Evolutionary conservation across 108 stramenopile species (phyloP), one percentile per base, ranked within the genome.

Genomic region (Cyclotella cryptica): DNA sequence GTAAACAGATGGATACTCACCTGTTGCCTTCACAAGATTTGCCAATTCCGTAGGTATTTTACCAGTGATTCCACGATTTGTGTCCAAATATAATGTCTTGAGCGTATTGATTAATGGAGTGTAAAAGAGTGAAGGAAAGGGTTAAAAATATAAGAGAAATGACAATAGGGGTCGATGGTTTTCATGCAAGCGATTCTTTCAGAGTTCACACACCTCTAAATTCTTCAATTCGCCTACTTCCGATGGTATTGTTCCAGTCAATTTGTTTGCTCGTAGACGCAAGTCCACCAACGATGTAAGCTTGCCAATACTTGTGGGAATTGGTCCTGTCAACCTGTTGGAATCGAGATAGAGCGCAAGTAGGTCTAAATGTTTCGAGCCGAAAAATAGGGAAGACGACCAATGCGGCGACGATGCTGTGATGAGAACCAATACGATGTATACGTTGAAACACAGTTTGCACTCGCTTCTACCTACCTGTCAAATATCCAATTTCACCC

Each of bases 261-360:
- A 26, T 11, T 28, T 70, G 35, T 84, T 84, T 14, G 42, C 40
- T 7, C 79, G 59, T 6, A 84, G 60, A 15, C 81, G 78, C 78
- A 84, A 69, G 66, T 80, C 78, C 10, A 75, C 44, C 52, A 84
- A 67, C 40, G 71, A 66, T 51, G 35, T 62, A 69, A 90, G 51
- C 6, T 67, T 45, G 3, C 80, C 79, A 30, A 93, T 69, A 24
- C 68, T 69, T 12, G 69, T 44, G 5, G 92, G 92, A 74, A 93
- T 83, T n/a, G 51, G 53, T 14, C 92, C 92, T 3, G 75, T 69
- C 9, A 93, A 70, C 44, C 77, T 27, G 51, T 92, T 92, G 1
- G 57, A 64, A 43, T 87, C 83, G 12, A 87, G 66, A 66, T 86
- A 86, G 22, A 86, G 77, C 12, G 82, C 78, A 42, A 74, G 75